Percentiles rank a stretch among this genome's conserved stretches.
Evolutionary conservation across 768 basidiomycete genomes (phyloP).

Genomic region (Amanita subjunquillea): DNA sequence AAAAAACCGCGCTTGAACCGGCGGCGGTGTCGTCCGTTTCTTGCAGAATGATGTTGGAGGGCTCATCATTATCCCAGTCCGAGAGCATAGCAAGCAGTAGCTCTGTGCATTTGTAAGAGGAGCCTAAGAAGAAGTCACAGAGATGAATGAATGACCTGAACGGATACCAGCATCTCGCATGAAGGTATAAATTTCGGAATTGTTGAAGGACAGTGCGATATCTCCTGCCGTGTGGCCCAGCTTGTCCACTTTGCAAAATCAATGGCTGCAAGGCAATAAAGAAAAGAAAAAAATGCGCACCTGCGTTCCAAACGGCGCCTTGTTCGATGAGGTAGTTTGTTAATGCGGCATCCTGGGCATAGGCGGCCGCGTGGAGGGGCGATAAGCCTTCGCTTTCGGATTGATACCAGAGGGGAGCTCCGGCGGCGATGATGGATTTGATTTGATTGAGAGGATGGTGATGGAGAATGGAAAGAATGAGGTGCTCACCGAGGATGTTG

Average conservation of each 20-base stretch:
- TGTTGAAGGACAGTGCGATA: slow-evolving; percentile 80
- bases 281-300: slow-evolving; percentile 24
- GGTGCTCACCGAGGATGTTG: slow-evolving; percentile 43
- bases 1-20: slow-evolving; percentile 63
- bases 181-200: slow-evolving; percentile 57
- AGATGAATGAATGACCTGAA: slow-evolving; percentile 46
- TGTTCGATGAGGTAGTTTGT: slow-evolving; percentile 59
- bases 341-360: slow-evolving; percentile 54
- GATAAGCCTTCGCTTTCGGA: slow-evolving; percentile 72
- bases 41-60: slow-evolving; percentile 31
- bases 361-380: slow-evolving; percentile 80
- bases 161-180: slow-evolving; percentile 93
- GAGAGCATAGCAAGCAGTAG: slow-evolving; percentile 58
- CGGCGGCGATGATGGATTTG: slow-evolving; percentile 42
- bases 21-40: slow-evolving; percentile 45
- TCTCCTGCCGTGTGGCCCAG: slow-evolving; percentile 81
- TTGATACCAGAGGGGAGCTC: slow-evolving; percentile 87
- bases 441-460: slow-evolving; percentile 34
- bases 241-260: slow-evolving; percentile 51
- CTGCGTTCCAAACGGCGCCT: slow-evolving; percentile 89
- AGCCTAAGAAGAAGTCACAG: too few species aligned
- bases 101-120: slow-evolving; percentile 30
- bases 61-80: slow-evolving; percentile 24
- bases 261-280: not conserved
- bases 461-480: slow-evolving; percentile 51